Conservation (phyloP, 331 rosid genomes). For the Quercus lobata region DNA sequence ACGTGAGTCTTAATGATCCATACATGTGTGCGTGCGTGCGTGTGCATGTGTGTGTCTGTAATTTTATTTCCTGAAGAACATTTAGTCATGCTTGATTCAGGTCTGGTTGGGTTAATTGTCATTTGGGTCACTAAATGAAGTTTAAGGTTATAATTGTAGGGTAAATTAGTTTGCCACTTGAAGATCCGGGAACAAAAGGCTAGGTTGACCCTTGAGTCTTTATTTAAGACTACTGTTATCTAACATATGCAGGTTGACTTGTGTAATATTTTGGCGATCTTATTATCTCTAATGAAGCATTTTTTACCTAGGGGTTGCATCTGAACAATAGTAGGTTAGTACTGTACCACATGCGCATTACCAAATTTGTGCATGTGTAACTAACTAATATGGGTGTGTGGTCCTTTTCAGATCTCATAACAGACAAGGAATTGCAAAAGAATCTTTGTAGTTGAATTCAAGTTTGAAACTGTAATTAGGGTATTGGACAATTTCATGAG, state of each 20-base stretch:
- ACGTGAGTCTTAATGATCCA: too few species aligned
- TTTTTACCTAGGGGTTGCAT: not conserved
- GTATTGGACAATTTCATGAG: not conserved
- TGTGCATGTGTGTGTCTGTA: too few species aligned
- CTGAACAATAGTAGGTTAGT: not conserved
- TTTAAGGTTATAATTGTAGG: not conserved
- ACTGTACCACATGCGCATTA: not conserved
- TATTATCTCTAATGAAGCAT: not conserved
- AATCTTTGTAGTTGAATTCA: not conserved
- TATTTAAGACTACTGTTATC: too few species aligned
- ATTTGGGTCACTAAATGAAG: not conserved
- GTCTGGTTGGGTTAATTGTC: not conserved
- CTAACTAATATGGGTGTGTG: not conserved
- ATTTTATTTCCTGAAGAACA: not conserved
- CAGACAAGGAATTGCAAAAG: not conserved
- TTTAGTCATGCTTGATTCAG: not conserved
- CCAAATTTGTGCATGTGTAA: not conserved
- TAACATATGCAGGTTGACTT: not conserved
- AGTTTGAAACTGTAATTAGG: not conserved
- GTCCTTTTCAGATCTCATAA: not conserved
- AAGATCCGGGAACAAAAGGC: not conserved
- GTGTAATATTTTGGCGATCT: not conserved
- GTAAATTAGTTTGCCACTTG: not conserved
- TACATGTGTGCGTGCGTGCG: accelerated
- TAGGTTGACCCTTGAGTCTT: not conserved